phyloP scores from a whole-genome alignment of 2,329 filamentous ascomycete genomes.

The Chrysoporthe deuterocubensis region DNA sequence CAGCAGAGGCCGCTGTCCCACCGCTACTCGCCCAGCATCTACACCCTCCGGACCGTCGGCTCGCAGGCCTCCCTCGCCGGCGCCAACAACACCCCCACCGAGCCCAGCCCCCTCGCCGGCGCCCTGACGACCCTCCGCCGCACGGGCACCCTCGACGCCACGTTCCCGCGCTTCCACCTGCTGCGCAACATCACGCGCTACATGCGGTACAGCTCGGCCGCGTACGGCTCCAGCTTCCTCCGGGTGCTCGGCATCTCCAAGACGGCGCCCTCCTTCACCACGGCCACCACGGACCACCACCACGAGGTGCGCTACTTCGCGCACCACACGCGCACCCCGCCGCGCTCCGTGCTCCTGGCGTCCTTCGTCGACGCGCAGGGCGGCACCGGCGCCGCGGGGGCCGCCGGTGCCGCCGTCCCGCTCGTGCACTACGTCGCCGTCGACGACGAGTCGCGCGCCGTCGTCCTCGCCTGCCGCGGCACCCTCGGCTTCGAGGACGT shows the following conservation, averaged over 20 bases:
- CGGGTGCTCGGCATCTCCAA: constrained; percentile 65
- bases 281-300: constrained; percentile 52
- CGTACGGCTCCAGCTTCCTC: constrained; percentile 67
- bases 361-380: constrained; percentile 73
- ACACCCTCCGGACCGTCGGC: constrained; percentile 61
- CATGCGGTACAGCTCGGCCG: constrained; percentile 69
- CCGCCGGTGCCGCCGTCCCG: constrained; percentile 68
- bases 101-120: constrained; percentile 53
- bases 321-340: constrained; percentile 62
- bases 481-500: constrained; percentile 77
- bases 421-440: constrained; percentile 75
- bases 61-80: constrained; percentile 57
- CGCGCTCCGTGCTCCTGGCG: constrained; percentile 65
- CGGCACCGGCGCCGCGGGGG: constrained; percentile 66
- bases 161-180: constrained; percentile 64
- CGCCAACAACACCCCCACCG: constrained; percentile 38
- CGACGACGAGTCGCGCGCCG: constrained; percentile 72
- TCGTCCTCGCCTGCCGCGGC: constrained; percentile 73
- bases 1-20: constrained; percentile 38
- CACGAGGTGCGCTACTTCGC: constrained; percentile 67
- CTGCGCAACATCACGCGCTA: constrained; percentile 67
- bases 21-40: constrained; percentile 57
- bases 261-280: constrained; percentile 46
- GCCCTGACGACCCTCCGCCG: constrained; percentile 53
- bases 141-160: constrained; percentile 59